Evolutionary conservation across 495 filamentous ascomycete genomes (phyloP), one percentile per base, ranked within the genome.

Genomic region (Hypoxylon intermedium): DNA sequence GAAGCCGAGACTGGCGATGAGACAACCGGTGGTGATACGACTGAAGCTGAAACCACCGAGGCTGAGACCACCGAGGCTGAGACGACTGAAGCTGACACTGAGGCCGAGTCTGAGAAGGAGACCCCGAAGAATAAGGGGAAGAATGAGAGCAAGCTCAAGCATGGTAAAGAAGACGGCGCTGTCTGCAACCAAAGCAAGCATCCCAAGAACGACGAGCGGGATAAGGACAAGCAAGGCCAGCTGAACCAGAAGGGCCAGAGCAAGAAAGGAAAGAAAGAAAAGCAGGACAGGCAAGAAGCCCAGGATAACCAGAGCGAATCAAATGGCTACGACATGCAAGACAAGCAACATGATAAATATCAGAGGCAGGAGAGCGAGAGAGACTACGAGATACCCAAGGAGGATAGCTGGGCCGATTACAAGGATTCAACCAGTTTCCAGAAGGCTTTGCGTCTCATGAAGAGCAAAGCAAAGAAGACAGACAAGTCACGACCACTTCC

Each of bases 61-160:
- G n/a, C n/a, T n/a, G n/a, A n/a, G n/a, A n/a, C n/a, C n/a, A n/a
- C n/a, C n/a, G n/a, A n/a, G n/a, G n/a, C n/a, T n/a, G n/a, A n/a
- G n/a, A 21, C 41, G 19, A 23, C 37, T 5, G 30, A 23, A 15
- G 33, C 41, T 3, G 65, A 68, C 11, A 47, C 46, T n/a, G 56
- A 63, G 9, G 42, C 40, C 7, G 53, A 61, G 26, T 33, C 53
- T 15, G 41, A 59, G 26, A 53, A 63, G 43, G 53, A 51, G 13
- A n/a, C 9, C 33, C 21, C 12, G 18, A 61, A 48, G 19, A 49
- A 63, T 15, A 64, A 58, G 15, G 54, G 38, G 12, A 58, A 50
- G 24, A 63, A 63, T 13, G 48, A 36, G 36, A n/a, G 4, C 24
- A 46, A 50, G 24, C 20, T 13, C 31, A 58, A 49, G 2, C 34